Conservation (phyloP, 371 early-diverging fungal species). For the Choanephora cucurbitarum region DNA sequence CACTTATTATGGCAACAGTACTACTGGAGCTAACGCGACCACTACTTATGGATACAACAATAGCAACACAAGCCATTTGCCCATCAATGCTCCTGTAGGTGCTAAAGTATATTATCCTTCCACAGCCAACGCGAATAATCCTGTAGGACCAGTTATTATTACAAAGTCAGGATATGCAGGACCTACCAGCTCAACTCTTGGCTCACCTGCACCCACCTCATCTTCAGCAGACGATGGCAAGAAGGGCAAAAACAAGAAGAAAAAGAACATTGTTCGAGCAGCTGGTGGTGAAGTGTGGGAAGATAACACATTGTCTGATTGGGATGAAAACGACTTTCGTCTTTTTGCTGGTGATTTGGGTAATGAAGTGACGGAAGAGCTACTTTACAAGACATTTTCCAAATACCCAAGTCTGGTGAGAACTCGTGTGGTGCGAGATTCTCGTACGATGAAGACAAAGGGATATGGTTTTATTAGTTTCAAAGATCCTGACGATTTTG, state of each 20-base stretch:
- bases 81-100: slow-evolving; percentile 7
- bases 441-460: slow-evolving; percentile 75
- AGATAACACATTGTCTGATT: slow-evolving; percentile 86
- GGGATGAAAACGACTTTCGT: slow-evolving; percentile 89
- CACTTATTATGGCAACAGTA: too few relatives aligned
- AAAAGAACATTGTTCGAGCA: slow-evolving; percentile 66
- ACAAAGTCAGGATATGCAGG: slow-evolving; percentile 23
- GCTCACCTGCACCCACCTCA: neutral
- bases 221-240: neutral
- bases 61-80: too few relatives aligned
- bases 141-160: slow-evolving; percentile 19
- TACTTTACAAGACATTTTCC: slow-evolving; percentile 74
- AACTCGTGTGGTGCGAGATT: slow-evolving; percentile 80
- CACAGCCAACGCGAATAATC: slow-evolving; percentile 21
- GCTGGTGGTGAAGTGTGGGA: slow-evolving; percentile 97
- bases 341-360: slow-evolving; percentile 89
- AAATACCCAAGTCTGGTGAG: slow-evolving; percentile 79
- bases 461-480: slow-evolving; percentile 88
- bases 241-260: slow-evolving; percentile 44
- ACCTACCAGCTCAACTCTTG: slow-evolving; percentile 10
- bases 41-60: too few relatives aligned
- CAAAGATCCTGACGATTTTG: slow-evolving; percentile 81
- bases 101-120: slow-evolving; percentile 21
- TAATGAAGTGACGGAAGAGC: slow-evolving; percentile 84
- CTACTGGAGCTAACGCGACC: too few relatives aligned